A percentile compares a stretch with the other conserved stretches of the same genome.
phyloP scores from a whole-genome alignment of 352 stramenopile species.

The Globisporangium rhizosaccharum region DNA sequence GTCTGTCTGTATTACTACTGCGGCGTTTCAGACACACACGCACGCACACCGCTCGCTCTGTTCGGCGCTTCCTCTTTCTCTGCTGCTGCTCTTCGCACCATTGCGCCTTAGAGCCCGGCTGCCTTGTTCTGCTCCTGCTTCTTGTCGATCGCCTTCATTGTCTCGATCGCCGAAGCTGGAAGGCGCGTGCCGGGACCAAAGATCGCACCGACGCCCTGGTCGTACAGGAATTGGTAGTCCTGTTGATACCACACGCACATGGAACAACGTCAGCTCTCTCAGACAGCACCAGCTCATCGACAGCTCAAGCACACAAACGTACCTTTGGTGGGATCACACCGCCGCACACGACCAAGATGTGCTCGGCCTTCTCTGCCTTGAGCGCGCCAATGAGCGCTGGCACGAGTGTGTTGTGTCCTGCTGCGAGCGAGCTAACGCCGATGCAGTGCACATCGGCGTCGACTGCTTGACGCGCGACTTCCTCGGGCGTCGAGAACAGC shows the following conservation, averaged over 20 bases:
- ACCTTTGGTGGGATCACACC: slow-evolving; percentile 93
- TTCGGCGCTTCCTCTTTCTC: no score
- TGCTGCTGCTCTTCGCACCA: neutral
- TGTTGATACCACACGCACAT: slow-evolving; percentile 16
- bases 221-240: slow-evolving; percentile 95
- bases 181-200: slow-evolving; percentile 95
- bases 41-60: neutral
- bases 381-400: slow-evolving; percentile 91
- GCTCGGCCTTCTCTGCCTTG: slow-evolving; percentile 84
- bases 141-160: slow-evolving; percentile 47
- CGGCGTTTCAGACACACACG: neutral
- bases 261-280: no score
- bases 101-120: slow-evolving; percentile 22
- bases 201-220: slow-evolving; percentile 89
- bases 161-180: slow-evolving; percentile 65
- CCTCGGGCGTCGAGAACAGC: slow-evolving; percentile 88
- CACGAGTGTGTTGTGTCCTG: slow-evolving; percentile 94
- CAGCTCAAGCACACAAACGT: neutral
- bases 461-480: slow-evolving; percentile 75
- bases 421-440: slow-evolving; percentile 88
- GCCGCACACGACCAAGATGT: slow-evolving; percentile 94
- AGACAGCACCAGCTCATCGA: no score
- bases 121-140: slow-evolving; percentile 40
- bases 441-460: slow-evolving; percentile 96
- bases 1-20: no score